phyloP scores from a whole-genome alignment of 768 basidiomycete species.

The Paxillus rubicundulus region DNA sequence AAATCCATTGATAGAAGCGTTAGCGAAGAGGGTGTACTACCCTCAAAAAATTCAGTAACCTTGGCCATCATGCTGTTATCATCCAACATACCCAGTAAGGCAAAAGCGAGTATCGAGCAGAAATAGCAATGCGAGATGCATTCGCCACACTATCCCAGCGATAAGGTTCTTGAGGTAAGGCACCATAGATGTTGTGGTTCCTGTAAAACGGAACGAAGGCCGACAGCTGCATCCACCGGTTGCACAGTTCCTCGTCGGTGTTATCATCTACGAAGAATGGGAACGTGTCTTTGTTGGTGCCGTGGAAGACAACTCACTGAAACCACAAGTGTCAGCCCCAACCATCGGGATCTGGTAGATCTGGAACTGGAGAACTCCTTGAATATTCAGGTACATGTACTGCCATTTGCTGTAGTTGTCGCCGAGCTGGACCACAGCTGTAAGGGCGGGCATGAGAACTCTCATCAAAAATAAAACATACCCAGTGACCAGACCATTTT shows the following conservation, averaged over 20 bases:
- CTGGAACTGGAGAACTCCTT: conserved; percentile 81
- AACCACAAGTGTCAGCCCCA: conserved; percentile 63
- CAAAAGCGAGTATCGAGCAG: conserved; percentile 65
- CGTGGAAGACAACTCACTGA: conserved; percentile 18
- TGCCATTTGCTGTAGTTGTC: conserved; percentile 78
- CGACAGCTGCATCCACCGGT: conserved; percentile 84
- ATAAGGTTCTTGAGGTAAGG: conserved; percentile 77
- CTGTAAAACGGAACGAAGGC: conserved; percentile 82
- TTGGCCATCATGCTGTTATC: not conserved
- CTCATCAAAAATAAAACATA: conserved; percentile 17
- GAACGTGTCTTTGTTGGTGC: not conserved
- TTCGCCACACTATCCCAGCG: conserved; percentile 78
- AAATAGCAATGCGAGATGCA: conserved; percentile 68
- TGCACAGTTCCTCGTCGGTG: conserved; percentile 78
- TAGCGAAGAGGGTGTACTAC: conserved; percentile 73
- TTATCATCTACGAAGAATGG: conserved; percentile 41
- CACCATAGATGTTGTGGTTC: conserved; percentile 68
- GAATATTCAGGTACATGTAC: conserved; percentile 67
- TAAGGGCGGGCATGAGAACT: not conserved
- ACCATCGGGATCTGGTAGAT: conserved; percentile 83
- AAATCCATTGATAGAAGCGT: conserved; percentile 59
- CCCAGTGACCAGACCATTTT: conserved; percentile 74
- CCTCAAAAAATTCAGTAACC: not conserved
- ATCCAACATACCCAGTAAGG: conserved; percentile 68
- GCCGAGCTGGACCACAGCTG: conserved; percentile 46